phyloP scores from a whole-genome alignment of 768 basidiomycete species.

The Russula emetica region DNA sequence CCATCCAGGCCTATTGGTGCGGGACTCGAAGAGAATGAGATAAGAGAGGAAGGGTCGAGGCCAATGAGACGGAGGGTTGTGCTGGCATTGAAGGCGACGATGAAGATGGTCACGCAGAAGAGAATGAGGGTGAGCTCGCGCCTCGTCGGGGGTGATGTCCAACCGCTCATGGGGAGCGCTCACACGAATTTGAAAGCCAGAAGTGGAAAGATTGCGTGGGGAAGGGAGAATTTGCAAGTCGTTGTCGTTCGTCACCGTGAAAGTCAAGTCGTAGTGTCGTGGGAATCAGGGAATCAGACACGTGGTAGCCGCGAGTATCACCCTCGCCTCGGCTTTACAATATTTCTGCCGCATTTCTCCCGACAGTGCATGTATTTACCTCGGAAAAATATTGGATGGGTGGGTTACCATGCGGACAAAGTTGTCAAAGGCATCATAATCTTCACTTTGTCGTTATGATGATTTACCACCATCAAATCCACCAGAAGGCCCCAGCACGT shows the following conservation, averaged over 20 bases:
- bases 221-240: not conserved
- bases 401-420: no score
- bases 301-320: not conserved
- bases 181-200: not conserved
- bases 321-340: no score
- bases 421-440: no score
- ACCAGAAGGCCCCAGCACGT: no score
- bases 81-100: constrained; percentile 73
- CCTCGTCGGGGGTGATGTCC: constrained; percentile 63
- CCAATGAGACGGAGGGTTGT: constrained; percentile 50
- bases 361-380: no score
- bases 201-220: not conserved
- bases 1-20: constrained; percentile 44
- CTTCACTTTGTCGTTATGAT: no score
- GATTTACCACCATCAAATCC: no score
- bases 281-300: not conserved
- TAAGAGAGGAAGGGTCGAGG: constrained; percentile 26
- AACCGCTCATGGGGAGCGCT: constrained; percentile 33
- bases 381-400: no score
- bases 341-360: no score
- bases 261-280: not conserved
- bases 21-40: not conserved
- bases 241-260: not conserved
- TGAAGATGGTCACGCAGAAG: constrained; percentile 59
- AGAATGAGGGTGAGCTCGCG: constrained; percentile 70